Base-by-base conservation (phyloP, 1,284 basidiomycete species). In the Cryptococcus sp. region DNA sequence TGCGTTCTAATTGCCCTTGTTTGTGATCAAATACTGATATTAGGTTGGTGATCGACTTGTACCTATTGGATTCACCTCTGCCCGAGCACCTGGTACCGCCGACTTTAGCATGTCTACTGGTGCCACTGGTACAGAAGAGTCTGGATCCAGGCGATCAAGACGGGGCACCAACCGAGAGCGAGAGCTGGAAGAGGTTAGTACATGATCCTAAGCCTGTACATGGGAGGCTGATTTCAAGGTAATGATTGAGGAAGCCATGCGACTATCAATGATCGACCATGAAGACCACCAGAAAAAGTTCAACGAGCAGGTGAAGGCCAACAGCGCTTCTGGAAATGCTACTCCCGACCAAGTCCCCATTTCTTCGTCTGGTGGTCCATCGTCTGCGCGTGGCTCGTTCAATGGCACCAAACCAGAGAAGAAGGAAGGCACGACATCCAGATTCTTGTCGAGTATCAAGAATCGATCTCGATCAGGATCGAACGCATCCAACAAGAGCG, bases 231-330 rank as follows among this genome's bases (percentile, higher is more conserved):
- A 46, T 24, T 23, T 52, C 49, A 64, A 97, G 88, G 77, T 98
- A 45, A 97, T 98, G 93, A 80, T 99, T 49, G 93, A 94, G 89
- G 94, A 98, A 76, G 96, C 94, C 1, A 97, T 99, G 92, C 84
- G 94, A 40, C 78, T 97, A 52, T 96, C 91, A 42, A 78, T 98
- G 59, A 73, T 96, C 49, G 94, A 98, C 62, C 91, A 98, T 57
- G 81, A 82, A 57, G 78, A 81, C 56, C 74, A 78, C 70, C 73
- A 74, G 55, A 63, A 64, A 3, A 68, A 69, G 43, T 54, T 62
- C 7, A 62, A 59, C 16, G 63, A 67, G n/a, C 65, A 65, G 19
- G 21, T 19, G 4, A 43, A 43, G 13, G 19, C 18, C 5, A 21
- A 21, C 23, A 21, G n/a, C 21, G 41, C 50, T 11, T 49, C 19